Conservation (phyloP, 108 stramenopile species). For the Epithemia pelagica region DNA sequence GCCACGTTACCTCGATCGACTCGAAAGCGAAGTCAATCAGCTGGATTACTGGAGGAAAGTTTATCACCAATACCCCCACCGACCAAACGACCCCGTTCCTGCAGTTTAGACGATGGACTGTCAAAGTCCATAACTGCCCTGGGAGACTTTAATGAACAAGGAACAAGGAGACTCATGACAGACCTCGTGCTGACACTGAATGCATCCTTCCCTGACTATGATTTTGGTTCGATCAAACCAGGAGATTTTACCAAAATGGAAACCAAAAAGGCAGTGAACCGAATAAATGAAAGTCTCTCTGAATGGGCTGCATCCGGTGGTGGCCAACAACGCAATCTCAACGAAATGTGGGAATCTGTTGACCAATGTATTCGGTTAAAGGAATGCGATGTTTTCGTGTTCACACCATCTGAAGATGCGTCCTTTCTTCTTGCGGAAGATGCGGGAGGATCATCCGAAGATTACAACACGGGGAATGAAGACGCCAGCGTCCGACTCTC, state of each 20-base stretch:
- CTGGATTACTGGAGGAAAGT: conserved; percentile 5
- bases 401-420: conserved; percentile 48
- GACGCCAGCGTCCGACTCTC: conserved; percentile 12
- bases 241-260: conserved; percentile 66
- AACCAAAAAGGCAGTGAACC: conserved; percentile 44
- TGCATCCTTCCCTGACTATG: conserved; percentile 91
- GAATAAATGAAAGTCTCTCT: conserved; percentile 54
- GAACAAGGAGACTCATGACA: conserved; percentile 78
- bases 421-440: conserved; percentile 11
- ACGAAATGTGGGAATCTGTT: conserved; percentile 58
- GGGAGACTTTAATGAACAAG: conserved; percentile 64
- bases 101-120: conserved; percentile 29
- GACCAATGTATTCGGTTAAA: conserved; percentile 65
- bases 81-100: conserved; percentile 28
- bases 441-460: conserved; percentile 44
- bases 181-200: conserved; percentile 91
- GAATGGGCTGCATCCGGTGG: conserved; percentile 22
- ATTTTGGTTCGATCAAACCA: conserved; percentile 74
- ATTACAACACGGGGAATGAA: conserved; percentile 22
- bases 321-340: conserved; percentile 32
- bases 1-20: conserved; percentile 15
- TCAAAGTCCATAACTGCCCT: conserved; percentile 23
- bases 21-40: conserved; percentile 13
- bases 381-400: conserved; percentile 85
- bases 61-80: not conserved